Evolutionary conservation across 2,329 filamentous ascomycete genomes (phyloP).

Genomic region (Colletotrichum nymphaeae): DNA sequence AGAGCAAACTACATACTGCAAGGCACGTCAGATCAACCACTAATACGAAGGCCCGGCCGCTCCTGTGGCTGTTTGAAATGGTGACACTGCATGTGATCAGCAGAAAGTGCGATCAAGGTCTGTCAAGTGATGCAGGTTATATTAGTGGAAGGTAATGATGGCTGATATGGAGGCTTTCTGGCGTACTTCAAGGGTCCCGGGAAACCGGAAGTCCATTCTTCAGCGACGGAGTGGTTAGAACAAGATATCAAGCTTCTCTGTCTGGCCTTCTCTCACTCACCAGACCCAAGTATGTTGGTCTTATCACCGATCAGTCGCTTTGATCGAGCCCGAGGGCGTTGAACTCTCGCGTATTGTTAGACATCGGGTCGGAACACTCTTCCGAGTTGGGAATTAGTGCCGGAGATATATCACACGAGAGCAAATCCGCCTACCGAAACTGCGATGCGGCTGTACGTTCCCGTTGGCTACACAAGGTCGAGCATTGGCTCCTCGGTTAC

Average conservation of each 20-base stretch:
- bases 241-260: not conserved
- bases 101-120: not conserved
- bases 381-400: not conserved
- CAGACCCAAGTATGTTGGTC: not conserved
- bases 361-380: not conserved
- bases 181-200: not conserved
- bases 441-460: not conserved
- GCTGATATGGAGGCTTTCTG: not conserved
- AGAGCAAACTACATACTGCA: not conserved
- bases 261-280: not conserved
- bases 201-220: not conserved
- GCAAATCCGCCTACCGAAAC: not conserved
- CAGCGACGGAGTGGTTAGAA: no score
- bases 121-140: not conserved
- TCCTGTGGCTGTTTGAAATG: slow-evolving; percentile 4
- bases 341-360: not conserved
- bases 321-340: not conserved
- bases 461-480: slow-evolving; percentile 9
- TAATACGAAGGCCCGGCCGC: not conserved
- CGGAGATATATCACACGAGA: slow-evolving; percentile 5
- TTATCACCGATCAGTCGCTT: no score
- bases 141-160: not conserved
- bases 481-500: not conserved
- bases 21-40: not conserved
- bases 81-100: not conserved